These are phyloP conservation scores for Pythium rhizo-oryzae DNA, from an alignment of 352 stramenopile genomes.

Conservation along the genomic window DNA sequence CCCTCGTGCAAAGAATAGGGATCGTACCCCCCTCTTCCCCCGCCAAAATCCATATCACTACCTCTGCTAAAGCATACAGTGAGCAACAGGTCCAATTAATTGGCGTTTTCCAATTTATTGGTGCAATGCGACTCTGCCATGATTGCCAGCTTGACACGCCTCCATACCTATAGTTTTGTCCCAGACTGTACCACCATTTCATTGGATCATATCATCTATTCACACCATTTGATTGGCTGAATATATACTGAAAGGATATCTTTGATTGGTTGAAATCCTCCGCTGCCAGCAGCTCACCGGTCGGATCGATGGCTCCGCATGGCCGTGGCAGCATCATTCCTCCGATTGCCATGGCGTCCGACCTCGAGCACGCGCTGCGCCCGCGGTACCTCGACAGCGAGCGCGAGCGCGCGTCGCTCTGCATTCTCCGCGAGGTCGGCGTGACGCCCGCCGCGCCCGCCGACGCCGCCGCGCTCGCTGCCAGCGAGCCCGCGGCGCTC, in stretches of 20 bases:
- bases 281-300: neutral
- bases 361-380: conserved; percentile 44
- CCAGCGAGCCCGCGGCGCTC: conserved; percentile 17
- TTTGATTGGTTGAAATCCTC: conserved; percentile 23
- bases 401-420: conserved; percentile 59
- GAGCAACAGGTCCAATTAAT: neutral
- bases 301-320: neutral
- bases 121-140: neutral
- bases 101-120: neutral
- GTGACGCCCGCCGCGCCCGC: conserved; percentile 32
- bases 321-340: neutral
- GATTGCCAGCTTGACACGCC: neutral
- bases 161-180: no score
- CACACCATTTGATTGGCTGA: neutral
- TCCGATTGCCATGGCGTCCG: neutral
- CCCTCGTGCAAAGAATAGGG: neutral
- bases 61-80: no score
- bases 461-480: neutral
- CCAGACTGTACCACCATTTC: no score
- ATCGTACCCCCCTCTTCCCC: neutral
- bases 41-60: no score
- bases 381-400: conserved; percentile 67
- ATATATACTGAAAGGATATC: neutral
- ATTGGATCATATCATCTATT: neutral
- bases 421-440: conserved; percentile 56